A percentile compares a stretch with the other conserved stretches of the same genome.
These are phyloP conservation scores for Larix sibirica DNA, from an alignment of 83 land plant genomes.

Conservation along the genomic window DNA sequence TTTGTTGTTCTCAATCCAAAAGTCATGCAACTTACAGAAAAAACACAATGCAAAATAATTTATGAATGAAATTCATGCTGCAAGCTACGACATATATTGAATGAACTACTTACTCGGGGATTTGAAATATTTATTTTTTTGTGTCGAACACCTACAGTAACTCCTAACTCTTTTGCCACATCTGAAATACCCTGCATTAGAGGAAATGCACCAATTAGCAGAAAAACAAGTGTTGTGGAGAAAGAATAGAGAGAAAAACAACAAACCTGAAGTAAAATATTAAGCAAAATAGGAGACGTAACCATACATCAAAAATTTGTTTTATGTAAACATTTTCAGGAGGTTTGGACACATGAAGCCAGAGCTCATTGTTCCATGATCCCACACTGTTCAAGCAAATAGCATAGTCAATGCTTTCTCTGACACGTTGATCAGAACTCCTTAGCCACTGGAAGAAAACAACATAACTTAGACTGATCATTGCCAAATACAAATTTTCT, in stretches of 20 bases:
- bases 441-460: constrained; percentile 76
- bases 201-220: neutral
- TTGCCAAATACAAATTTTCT: neutral
- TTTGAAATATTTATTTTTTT: constrained; percentile 97
- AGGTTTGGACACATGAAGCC: constrained; percentile 97
- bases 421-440: constrained; percentile 89
- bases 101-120: constrained; percentile 66
- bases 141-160: constrained; percentile 76
- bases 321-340: constrained; percentile 93
- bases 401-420: constrained; percentile 99
- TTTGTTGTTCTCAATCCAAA: too few relatives aligned
- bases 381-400: constrained; percentile 95
- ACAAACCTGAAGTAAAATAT: neutral
- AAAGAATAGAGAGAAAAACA: neutral
- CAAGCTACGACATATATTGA: neutral
- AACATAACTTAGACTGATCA: neutral
- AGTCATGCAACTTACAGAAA: neutral
- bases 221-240: neutral
- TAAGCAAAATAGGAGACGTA: neutral
- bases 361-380: constrained; percentile 62
- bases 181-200: constrained; percentile 68
- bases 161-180: constrained; percentile 74
- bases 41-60: neutral
- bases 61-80: neutral
- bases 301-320: constrained; percentile 79